Evolutionary conservation across 495 filamentous ascomycete genomes (phyloP), one percentile per base, ranked within the genome.

Genomic region (Umbilicaria muhlenbergii): DNA sequence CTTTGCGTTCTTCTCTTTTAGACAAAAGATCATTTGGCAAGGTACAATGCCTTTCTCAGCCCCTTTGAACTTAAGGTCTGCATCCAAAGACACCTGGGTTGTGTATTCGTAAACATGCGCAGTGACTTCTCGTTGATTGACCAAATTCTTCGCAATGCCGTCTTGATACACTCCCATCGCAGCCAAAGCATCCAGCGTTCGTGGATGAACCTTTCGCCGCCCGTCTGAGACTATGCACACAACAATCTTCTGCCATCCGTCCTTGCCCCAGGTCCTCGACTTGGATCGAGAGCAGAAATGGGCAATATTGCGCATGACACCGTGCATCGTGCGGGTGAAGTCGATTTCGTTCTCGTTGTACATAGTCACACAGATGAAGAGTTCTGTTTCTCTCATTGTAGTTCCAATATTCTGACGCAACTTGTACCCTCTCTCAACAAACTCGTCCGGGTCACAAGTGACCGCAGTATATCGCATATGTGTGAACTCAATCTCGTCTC

Each of bases 401-500:
- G 62, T 74, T 5, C 85, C 84, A 44, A 96, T 84, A 57, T 92
- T 88, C 61, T 96, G 92, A n/a, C 92, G 81, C 52, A 99, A 60
- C 59, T 92, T 91, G 65, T 96, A 99, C 0, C 91, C 89, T 40
- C 77, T 70, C 13, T 74, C 68, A 0, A 83, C 79, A 50, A 92
- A 99, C 54, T 99, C 88, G 57, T 96, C 88, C 0, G 92, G 92
- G 57, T 99, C 92, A 55, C 89, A 95, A 1, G 92, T 99, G 32
- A 94, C 91, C n/a, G 92, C 92, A 28, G 92, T 96, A 56, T 99
- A 99, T n/a, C 92, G 82, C 92, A 96, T 96, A 58, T 99, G 89
- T 1, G 92, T 99, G 58, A 96, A 99, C 60, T 99, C 92, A 39
- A 84, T 75, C 49, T 93, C 87, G 58, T 96, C 86, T 19, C 88